phyloP scores from a whole-genome alignment of 2,329 filamentous ascomycete genomes.

The Cercospora beticola region DNA sequence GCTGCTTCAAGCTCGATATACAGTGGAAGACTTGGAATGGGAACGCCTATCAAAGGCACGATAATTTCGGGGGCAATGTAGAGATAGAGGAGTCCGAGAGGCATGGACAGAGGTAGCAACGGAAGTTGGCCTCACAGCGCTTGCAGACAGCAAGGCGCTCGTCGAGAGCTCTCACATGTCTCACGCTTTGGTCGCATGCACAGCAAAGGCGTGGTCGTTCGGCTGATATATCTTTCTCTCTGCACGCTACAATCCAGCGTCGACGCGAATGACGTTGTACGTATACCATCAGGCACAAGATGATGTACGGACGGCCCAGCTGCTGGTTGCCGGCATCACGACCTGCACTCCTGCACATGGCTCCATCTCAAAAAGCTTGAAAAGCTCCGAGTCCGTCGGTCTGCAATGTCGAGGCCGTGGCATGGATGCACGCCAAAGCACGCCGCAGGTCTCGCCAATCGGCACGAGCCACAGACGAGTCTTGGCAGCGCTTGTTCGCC shows the following conservation, averaged over 20 bases:
- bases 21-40: not conserved
- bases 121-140: not conserved
- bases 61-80: not conserved
- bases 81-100: not conserved
- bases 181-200: not conserved
- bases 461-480: not conserved
- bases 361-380: not conserved
- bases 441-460: not conserved
- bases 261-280: not conserved
- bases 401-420: not conserved
- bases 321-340: not conserved
- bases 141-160: not conserved
- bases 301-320: not conserved
- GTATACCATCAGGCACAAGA: not conserved
- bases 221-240: not conserved
- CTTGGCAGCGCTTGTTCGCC: not conserved
- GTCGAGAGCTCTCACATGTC: not conserved
- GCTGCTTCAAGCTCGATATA: not conserved
- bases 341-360: not conserved
- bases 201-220: not conserved
- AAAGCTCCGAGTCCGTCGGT: not conserved
- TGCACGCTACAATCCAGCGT: not conserved
- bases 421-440: not conserved
- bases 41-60: not conserved
- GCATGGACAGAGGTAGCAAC: not conserved